Evolutionary conservation across 192 early-diverging fungal species (phyloP).

Genomic region (Helicostylum pulchrum): DNA sequence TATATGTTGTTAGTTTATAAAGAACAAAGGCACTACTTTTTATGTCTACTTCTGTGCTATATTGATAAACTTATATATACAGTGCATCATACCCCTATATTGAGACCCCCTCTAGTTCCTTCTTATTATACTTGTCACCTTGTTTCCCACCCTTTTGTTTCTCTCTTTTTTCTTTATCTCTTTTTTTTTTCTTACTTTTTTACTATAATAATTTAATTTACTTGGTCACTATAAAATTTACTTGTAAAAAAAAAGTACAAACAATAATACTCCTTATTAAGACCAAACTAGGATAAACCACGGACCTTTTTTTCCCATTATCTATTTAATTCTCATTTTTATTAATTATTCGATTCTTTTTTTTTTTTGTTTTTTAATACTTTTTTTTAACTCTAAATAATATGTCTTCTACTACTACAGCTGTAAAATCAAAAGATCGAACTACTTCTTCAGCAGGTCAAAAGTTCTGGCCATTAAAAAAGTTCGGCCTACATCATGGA

Average conservation of each 20-base stretch:
- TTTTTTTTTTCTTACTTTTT: neutral
- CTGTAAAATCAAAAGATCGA: conserved; percentile 12
- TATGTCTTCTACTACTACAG: neutral
- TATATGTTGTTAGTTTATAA: no score
- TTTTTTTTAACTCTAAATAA: neutral
- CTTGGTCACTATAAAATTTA: neutral
- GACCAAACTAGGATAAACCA: neutral
- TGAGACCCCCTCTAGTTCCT: neutral
- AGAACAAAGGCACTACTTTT: no score
- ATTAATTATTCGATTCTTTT: conserved; percentile 5
- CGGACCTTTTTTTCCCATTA: neutral
- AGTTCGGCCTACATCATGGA: conserved; percentile 15
- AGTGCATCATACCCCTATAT: no score
- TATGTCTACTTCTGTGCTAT: no score
- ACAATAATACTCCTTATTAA: conserved; percentile 4
- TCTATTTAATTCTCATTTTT: conserved; percentile 1
- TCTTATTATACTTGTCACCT: neutral
- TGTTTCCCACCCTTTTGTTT: neutral
- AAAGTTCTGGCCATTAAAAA: conserved; percentile 32
- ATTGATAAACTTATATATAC: no score
- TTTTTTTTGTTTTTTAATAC: neutral
- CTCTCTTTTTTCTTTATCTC: conserved; percentile 1
- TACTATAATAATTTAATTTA: neutral
- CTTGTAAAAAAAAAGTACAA: neutral
- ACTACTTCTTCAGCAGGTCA: conserved; percentile 13